A percentile compares a stretch with the other conserved stretches of the same genome.
Evolutionary conservation across 78 protist genomes (phyloP).

Genomic region (Cavenderia fasciculata): DNA sequence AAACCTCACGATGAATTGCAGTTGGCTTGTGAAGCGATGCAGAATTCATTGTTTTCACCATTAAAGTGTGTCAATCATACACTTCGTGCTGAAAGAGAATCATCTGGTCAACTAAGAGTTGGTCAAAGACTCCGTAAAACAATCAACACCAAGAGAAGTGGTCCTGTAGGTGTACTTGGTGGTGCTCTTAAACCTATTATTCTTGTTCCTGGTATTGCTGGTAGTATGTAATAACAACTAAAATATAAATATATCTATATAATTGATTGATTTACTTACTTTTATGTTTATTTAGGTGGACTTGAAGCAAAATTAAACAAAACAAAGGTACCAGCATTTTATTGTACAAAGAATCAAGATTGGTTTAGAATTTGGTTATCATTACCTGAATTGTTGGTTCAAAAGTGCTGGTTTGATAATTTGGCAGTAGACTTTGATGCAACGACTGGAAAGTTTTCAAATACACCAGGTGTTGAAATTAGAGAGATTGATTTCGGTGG

Average conservation of each 20-base stretch:
- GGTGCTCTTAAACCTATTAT: conserved; percentile 9
- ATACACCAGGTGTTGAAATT: neutral
- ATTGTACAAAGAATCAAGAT: conserved; percentile 6
- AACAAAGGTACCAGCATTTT: neutral
- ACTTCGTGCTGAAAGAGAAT: neutral
- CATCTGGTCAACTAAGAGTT: neutral
- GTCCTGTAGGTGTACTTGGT: neutral
- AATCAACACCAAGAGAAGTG: neutral
- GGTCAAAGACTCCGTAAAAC: neutral
- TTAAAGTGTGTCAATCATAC: neutral
- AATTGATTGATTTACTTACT: no score
- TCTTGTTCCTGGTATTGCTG: conserved; percentile 39
- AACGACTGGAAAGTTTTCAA: neutral
- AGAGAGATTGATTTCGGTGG: conserved; percentile 21
- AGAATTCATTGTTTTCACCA: conserved; percentile 8
- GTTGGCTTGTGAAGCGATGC: neutral
- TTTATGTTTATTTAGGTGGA: no score
- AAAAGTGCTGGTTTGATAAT: conserved; percentile 27
- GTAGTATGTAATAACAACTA: no score
- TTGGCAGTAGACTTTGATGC: neutral
- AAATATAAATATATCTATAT: no score
- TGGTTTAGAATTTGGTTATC: conserved; percentile 25
- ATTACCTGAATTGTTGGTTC: neutral
- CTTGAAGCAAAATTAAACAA: conserved; percentile 3
- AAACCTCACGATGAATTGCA: neutral